Percentiles rank a stretch among this genome's conserved stretches.
These are phyloP conservation scores for Schoenoplectus triqueter DNA, from an alignment of 202 grass and related monocot genomes.

Conservation along the genomic window DNA sequence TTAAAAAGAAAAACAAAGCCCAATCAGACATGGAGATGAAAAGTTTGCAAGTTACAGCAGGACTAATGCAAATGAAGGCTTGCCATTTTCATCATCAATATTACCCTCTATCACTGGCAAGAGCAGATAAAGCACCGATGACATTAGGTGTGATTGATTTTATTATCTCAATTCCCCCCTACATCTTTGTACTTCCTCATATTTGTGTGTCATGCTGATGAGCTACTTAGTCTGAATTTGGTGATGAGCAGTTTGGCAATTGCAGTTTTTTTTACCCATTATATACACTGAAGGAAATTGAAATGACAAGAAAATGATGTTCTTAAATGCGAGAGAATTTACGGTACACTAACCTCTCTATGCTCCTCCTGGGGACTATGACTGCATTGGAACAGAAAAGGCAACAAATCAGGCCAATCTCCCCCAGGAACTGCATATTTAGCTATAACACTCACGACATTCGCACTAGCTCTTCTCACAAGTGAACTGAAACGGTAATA, in stretches of 20 bases:
- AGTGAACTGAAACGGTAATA: slow-evolving; percentile 54
- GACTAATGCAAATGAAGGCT: not conserved
- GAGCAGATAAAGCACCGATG: not conserved
- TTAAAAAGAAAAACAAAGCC: not conserved
- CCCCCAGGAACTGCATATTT: slow-evolving; percentile 91
- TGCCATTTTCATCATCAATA: not conserved
- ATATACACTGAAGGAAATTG: not conserved
- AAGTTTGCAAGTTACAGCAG: no score
- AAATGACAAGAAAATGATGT: not conserved
- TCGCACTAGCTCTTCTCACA: slow-evolving; percentile 87
- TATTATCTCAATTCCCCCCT: not conserved
- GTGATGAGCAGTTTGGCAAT: not conserved
- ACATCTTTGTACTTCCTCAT: not conserved
- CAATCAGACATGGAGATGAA: not conserved
- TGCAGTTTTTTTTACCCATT: not conserved
- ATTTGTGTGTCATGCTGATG: not conserved
- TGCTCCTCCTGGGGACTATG: slow-evolving; percentile 98
- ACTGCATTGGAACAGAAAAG: slow-evolving; percentile 96
- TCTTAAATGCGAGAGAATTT: not conserved
- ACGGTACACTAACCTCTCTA: slow-evolving; percentile 65
- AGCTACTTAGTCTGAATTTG: not conserved
- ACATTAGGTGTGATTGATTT: not conserved
- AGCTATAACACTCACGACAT: slow-evolving; percentile 91
- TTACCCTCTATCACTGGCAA: not conserved
- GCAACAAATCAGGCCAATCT: slow-evolving; percentile 88